Evolutionary conservation across 768 basidiomycete genomes (phyloP), one percentile per base, ranked within the genome.

Genomic region (Xerocomellus chrysenteron): DNA sequence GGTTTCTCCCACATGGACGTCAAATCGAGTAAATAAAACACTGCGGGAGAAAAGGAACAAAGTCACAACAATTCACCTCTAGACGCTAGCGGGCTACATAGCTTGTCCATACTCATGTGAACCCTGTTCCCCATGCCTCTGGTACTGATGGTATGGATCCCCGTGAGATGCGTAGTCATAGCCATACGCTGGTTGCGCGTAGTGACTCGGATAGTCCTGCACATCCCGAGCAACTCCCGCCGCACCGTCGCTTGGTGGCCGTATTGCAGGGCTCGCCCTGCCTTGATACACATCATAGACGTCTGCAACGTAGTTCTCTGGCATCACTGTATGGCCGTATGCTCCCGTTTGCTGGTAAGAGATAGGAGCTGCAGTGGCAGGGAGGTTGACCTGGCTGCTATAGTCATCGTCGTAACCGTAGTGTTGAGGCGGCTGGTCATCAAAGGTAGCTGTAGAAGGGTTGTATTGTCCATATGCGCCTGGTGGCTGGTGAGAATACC

Each of bases 351-450:
- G 69, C 41, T 80, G 77, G 46, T 80, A 80, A 32, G 78, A 78
- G 50, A 85, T 79, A 6, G 87, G 82, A 33, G 87, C 85, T 17
- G 85, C 84, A 32, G 80, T 72, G 5, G 77, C 61, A 17, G 86
- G 70, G 14, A 92, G 79, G 66, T 87, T 81, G 32, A 77, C 73
- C 21, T 80, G 80, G 66, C 86, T 87, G 59, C 85, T 82, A 64
- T 84, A 82, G 61, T 90, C 88, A 53, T 90, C 86, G 56, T 87
- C 87, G 60, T 87, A 84, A 37, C 61, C 67, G 37, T 82, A 78
- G 16, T 76, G 58, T 44, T 69, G 77, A 30, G 74, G 68, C 19
- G 83, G 79, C 58, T 85, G 84, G 46, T 82, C 78, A 5, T 73
- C 76, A 47, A 90, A 75, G 39, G 82, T 79, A 46, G 79, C 71